Base-by-base conservation (phyloP, 2,329 filamentous ascomycete species). In the Myriosclerotinia duriaeana region DNA sequence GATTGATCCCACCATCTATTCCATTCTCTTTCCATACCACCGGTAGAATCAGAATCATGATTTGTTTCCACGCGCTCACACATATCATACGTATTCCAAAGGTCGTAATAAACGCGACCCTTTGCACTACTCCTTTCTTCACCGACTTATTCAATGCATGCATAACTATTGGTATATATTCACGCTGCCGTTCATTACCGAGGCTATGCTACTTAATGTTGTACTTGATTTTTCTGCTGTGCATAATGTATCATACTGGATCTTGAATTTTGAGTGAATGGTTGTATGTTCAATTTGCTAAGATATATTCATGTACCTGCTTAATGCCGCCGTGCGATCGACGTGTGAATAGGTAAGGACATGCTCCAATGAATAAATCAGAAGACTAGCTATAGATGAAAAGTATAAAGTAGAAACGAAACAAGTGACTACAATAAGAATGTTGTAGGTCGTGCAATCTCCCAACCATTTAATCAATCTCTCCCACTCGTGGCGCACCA, bases 401-500 rank as follows among this genome's bases (percentile, higher is more conserved):
- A 65, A 36, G 44, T n/a, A 48, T 38, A 22, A 34, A 59, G 20
- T 54, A 42, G 38, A 22, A 58, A 8, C 15, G 34, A 61, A 65
- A 53, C 44, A 11, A 53, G 36, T 60, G 46, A 65, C 26, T 44
- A 15, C 8, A 52, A 46, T 38, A 56, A 26, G 20, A 44, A 52
- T 36, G 6, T 9, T 22, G 48, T 65, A 46, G 34, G 26, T 52
- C 22, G 9, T n/a, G 44, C 26, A 44, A 36, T 48, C 56, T 40
- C 36, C 53, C 55, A 53, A 38, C 54, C 36, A 65, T 26, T 60
- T 42, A 54, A 58, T 75, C 70, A 70, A 75, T 67, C 70, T 77
- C 75, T 8, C 76, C 75, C 65, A 77, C 61, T 66, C 75, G 71
- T 8, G 74, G 75, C 1, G 70, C 70, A 62, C 73, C 71, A 22